Conservation (phyloP, 148 eudicot species). For the Diospyros lotus region DNA sequence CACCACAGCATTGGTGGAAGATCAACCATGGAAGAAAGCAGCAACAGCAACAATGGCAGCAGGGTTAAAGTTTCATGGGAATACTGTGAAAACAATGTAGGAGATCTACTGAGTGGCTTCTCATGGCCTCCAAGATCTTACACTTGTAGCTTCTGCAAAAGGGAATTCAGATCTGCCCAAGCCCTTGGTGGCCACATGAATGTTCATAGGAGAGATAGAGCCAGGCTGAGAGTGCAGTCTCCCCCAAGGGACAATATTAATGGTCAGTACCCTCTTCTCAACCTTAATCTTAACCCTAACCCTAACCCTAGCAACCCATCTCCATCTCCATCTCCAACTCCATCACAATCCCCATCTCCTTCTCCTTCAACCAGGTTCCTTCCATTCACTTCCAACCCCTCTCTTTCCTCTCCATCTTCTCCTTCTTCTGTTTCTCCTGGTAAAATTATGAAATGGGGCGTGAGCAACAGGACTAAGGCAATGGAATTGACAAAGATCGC, state of each 20-base stretch:
- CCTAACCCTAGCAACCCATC: conserved; percentile 26
- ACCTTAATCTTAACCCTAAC: conserved; percentile 34
- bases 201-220: conserved; percentile 88
- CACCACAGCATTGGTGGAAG: conserved; percentile 9
- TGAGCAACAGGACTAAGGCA: background rate
- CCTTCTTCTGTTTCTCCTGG: conserved; percentile 14
- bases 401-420: conserved; percentile 7
- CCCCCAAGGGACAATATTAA: conserved; percentile 17
- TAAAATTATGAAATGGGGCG: conserved; percentile 21
- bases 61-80: conserved; percentile 26
- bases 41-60: conserved; percentile 7
- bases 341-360: conserved; percentile 8
- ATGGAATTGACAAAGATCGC: conserved; percentile 7
- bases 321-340: conserved; percentile 3
- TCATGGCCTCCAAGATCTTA: conserved; percentile 88
- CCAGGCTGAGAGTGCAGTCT: conserved; percentile 51
- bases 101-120: conserved; percentile 26
- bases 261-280: conserved; percentile 15
- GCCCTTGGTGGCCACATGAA: conserved; percentile 99
- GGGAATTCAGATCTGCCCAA: conserved; percentile 93
- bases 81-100: conserved; percentile 1
- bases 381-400: conserved; percentile 2
- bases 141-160: conserved; percentile 72
- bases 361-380: conserved; percentile 12
- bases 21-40: conserved; percentile 18